Evolutionary conservation across 441 rosid species (phyloP), one percentile per base, ranked within the genome.

Genomic region (Brassica balearica): DNA sequence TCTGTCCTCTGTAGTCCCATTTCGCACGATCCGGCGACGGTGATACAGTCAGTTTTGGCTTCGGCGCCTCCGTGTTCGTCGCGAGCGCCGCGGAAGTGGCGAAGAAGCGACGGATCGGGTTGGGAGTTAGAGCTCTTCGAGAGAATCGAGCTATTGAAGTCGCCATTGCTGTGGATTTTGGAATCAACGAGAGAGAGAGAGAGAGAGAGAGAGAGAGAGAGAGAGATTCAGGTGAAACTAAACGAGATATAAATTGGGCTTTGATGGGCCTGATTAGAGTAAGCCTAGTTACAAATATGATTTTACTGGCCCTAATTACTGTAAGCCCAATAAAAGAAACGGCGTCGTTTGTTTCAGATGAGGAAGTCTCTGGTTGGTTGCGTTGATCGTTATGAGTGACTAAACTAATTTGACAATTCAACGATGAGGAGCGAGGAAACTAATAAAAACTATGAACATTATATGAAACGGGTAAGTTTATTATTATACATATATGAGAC

Each of bases 1-100:
- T 83, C 85, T 94, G 98, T 53, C 97, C 98, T 79, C 97, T 84
- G 82, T 91, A 94, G 82, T 94, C 98, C 98, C 97, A 94, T 48
- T 89, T 91, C 79, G 86, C 90, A 29, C 92, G 90, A 88, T 94
- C 95, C 70, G 87, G 91, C 58, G 86, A 77, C 41, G 92, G 81
- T 48, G 38, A 34, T 34, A 34, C 38, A 34, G 62, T 20, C 63
- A 68, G 23, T 62, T 61, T 69, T 46, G 88, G 67, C 72, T 87
- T 88, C 17, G 89, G 32, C 3, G 79, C 74, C 58, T 76, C 96
- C 29, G 70, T 48, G 19, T 68, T 76, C 65, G 55, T 51, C 41
- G 69, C 69, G 55, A 68, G 1, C 25, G 74, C 80, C 55, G 77
- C 68, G 27, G 41, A 59, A 5, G 72, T 43, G 4, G 78, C 29